These are phyloP conservation scores for Aspergillus conjunctus DNA, from an alignment of 495 filamentous ascomycete genomes.

Conservation along the genomic window DNA sequence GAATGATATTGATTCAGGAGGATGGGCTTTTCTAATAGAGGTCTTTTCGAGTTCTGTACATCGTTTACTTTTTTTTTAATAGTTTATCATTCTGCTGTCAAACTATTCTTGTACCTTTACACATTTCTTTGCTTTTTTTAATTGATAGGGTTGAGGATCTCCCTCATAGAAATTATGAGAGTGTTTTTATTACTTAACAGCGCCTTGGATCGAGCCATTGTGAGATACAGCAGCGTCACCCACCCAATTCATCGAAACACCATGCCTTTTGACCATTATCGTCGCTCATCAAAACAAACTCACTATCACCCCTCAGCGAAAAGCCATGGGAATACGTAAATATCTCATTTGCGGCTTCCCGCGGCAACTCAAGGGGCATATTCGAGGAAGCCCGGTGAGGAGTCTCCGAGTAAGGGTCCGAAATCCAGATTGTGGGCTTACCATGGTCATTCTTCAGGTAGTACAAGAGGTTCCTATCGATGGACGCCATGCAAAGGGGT, in stretches of 20 bases:
- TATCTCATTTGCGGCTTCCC: conserved; percentile 13
- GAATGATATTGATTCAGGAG: conserved; percentile 8
- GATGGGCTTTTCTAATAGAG: conserved; percentile 18
- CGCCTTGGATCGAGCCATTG: background rate
- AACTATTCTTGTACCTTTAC: conserved; percentile 32
- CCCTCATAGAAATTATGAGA: background rate
- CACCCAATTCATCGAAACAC: conserved; percentile 19
- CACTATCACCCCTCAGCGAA: conserved; percentile 23
- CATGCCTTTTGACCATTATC: conserved; percentile 21
- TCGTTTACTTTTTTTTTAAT: conserved; percentile 26
- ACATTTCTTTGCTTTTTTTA: background rate
- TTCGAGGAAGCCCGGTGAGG: conserved; percentile 16
- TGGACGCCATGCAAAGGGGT: conserved; percentile 17
- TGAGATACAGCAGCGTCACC: background rate
- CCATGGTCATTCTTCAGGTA: conserved; percentile 26
- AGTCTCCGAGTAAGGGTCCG: conserved; percentile 18
- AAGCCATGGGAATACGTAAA: conserved; percentile 14
- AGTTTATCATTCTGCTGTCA: conserved; percentile 23
- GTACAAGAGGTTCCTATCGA: conserved; percentile 24
- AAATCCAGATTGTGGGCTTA: conserved; percentile 26
- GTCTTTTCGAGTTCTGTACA: conserved; percentile 25
- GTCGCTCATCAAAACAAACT: conserved; percentile 22
- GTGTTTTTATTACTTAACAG: too few species aligned
- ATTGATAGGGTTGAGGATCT: background rate
- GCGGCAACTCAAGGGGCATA: conserved; percentile 21